Percentiles rank a stretch among this genome's conserved stretches.
phyloP scores from a whole-genome alignment of 1,139 yeast genomes.

The Suhomyces guaymorum region DNA sequence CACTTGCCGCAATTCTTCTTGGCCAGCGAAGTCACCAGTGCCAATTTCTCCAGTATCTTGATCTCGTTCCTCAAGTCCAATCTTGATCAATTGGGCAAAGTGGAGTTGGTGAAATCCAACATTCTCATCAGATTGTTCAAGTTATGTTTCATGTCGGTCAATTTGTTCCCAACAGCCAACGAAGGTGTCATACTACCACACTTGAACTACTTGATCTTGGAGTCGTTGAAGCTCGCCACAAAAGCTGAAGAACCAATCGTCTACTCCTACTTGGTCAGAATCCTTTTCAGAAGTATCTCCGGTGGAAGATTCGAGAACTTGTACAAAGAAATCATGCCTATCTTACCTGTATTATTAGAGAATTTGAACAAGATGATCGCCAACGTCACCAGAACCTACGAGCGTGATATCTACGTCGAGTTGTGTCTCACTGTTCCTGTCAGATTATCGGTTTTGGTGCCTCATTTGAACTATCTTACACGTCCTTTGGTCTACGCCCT shows the following conservation, averaged over 20 bases:
- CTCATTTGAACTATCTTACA: conserved; percentile 84
- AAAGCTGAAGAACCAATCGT: conserved; percentile 91
- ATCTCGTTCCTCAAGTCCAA: conserved; percentile 74
- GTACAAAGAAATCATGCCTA: conserved; percentile 89
- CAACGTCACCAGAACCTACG: conserved; percentile 85
- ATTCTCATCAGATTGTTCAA: conserved; percentile 84
- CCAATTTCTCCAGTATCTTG: conserved; percentile 87
- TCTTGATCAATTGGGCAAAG: conserved; percentile 76
- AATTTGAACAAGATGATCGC: conserved; percentile 80
- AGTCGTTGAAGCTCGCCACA: conserved; percentile 77
- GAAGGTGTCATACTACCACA: conserved; percentile 89
- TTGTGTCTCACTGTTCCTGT: conserved; percentile 95
- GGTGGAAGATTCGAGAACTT: conserved; percentile 93
- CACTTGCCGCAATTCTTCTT: conserved; percentile 93
- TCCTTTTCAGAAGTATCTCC: conserved; percentile 89
- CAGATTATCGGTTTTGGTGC: conserved; percentile 86
- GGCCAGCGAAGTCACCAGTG: conserved; percentile 90
- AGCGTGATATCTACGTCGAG: conserved; percentile 91
- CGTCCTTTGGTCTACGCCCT: conserved; percentile 89
- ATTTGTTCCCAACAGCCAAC: conserved; percentile 81
- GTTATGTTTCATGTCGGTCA: conserved; percentile 93
- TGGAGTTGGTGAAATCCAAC: conserved; percentile 75
- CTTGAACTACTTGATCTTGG: conserved; percentile 75
- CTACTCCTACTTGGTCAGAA: conserved; percentile 83
- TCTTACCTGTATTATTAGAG: conserved; percentile 81